These are phyloP conservation scores for Zarea fungicola DNA, from an alignment of 2,329 filamentous ascomycete genomes.

Conservation along the genomic window DNA sequence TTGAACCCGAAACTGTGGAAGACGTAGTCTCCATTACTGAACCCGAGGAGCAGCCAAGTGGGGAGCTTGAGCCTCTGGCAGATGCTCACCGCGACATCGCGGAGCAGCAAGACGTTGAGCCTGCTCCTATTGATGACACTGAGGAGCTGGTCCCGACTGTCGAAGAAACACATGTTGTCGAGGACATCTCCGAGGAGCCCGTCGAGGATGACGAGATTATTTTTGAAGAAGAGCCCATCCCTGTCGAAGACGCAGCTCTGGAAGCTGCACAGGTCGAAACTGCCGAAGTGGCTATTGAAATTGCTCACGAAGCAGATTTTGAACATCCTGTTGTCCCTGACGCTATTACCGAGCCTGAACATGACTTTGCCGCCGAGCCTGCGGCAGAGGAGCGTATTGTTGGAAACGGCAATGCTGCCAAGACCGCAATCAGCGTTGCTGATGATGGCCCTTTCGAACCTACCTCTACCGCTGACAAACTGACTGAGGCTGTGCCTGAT, in stretches of 20 bases:
- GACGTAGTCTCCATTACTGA: slow-evolving; percentile 5
- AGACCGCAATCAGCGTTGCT: background rate
- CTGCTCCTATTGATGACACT: background rate
- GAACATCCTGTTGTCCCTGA: background rate
- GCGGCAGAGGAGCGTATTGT: background rate
- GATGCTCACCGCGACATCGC: too few species aligned
- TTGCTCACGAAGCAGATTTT: slow-evolving; percentile 11
- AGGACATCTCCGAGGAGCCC: background rate
- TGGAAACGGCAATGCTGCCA: background rate
- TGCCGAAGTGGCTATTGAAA: slow-evolving; percentile 11
- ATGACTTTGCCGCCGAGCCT: background rate
- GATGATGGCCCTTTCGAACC: background rate
- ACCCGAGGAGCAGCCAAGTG: slow-evolving; percentile 7
- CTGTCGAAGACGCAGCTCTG: slow-evolving; percentile 9
- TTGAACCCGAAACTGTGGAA: slow-evolving; percentile 16
- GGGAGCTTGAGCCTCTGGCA: slow-evolving; percentile 4
- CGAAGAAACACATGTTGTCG: slow-evolving; percentile 2
- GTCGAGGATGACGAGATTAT: too few species aligned
- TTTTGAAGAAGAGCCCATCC: background rate
- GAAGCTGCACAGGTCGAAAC: slow-evolving; percentile 16
- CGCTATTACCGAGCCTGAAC: background rate
- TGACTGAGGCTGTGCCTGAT: background rate
- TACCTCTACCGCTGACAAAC: background rate
- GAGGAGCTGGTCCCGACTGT: background rate
- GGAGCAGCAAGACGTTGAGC: slow-evolving; percentile 12